Conservation (phyloP, 768 basidiomycete species). For the Sporobolomyces pararoseus region DNA sequence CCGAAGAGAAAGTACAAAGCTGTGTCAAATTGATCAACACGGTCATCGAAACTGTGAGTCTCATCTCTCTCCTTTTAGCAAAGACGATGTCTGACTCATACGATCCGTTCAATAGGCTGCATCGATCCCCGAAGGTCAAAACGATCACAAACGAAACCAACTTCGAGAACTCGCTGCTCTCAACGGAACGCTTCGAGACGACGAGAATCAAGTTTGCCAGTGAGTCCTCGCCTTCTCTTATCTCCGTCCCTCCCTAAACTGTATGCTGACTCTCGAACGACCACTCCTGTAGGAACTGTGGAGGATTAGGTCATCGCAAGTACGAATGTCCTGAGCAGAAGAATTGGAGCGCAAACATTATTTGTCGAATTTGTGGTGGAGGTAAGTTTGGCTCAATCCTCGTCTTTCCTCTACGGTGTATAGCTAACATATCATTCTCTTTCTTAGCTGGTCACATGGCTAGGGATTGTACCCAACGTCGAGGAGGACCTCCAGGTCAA, state of each 20-base stretch:
- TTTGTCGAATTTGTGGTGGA: constrained; percentile 96
- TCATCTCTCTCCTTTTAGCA: not conserved
- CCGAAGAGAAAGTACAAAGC: constrained; percentile 80
- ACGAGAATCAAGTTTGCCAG: constrained; percentile 99
- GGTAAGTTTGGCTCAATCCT: constrained; percentile 40
- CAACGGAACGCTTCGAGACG: constrained; percentile 97
- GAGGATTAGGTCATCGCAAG: constrained; percentile 90
- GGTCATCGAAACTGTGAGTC: constrained; percentile 91
- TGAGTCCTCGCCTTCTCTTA: constrained; percentile 33
- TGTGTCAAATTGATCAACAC: constrained; percentile 95
- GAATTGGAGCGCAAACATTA: constrained; percentile 98
- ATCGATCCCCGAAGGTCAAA: constrained; percentile 97
- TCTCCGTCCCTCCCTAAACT: too few relatives aligned
- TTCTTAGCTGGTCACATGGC: constrained; percentile 87
- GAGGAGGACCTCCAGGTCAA: constrained; percentile 43
- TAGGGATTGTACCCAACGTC: constrained; percentile 90
- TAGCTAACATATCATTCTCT: not conserved
- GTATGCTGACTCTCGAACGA: not conserved
- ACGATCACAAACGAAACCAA: constrained; percentile 98
- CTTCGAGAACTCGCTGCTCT: constrained; percentile 93
- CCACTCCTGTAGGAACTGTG: constrained; percentile 80
- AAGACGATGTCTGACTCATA: not conserved
- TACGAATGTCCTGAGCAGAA: constrained; percentile 98
- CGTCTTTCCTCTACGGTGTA: not conserved
- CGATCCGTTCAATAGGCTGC: constrained; percentile 65